Evolutionary conservation across 163 green algal species (phyloP).

Genomic region (Scenedesmus sp.): DNA sequence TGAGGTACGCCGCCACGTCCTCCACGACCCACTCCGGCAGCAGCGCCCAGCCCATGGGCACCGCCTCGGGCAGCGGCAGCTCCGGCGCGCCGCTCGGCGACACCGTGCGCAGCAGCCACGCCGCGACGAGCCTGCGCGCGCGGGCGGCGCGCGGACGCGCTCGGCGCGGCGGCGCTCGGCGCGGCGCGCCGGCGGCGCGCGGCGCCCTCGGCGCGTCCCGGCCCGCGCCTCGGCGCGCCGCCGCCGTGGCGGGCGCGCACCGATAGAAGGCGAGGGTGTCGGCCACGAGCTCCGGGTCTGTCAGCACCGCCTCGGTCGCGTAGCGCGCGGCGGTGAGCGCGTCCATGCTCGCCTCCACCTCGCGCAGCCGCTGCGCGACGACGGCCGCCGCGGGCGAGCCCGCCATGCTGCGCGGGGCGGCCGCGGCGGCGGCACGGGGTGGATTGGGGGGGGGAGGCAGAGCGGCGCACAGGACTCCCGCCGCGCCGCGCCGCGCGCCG

Average conservation of each 20-base stretch:
- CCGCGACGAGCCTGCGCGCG: constrained; percentile 69
- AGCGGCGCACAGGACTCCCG: neutral
- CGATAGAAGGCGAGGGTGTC: constrained; percentile 65
- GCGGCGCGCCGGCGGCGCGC: no score
- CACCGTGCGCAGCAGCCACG: constrained; percentile 75
- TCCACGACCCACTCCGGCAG: constrained; percentile 89
- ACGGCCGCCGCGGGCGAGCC: constrained; percentile 7
- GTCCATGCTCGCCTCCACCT: neutral
- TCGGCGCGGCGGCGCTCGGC: no score
- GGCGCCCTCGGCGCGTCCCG: no score
- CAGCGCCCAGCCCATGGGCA: constrained; percentile 38
- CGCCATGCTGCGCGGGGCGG: constrained; percentile 17
- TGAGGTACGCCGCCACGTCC: constrained; percentile 76
- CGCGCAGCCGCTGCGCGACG: neutral
- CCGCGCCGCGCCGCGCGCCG: no score
- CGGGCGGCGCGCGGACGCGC: no score
- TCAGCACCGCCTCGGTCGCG: constrained; percentile 44
- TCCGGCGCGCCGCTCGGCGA: constrained; percentile 41
- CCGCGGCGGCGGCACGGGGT: no score
- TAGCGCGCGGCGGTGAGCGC: constrained; percentile 9
- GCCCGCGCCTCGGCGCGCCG: no score
- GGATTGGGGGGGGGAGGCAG: neutral
- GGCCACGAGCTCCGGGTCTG: constrained; percentile 56
- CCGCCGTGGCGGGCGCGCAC: no score
- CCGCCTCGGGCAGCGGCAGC: constrained; percentile 69